phyloP scores from a whole-genome alignment of 2,329 filamentous ascomycete species.

The Keithomyces neogunnii region DNA sequence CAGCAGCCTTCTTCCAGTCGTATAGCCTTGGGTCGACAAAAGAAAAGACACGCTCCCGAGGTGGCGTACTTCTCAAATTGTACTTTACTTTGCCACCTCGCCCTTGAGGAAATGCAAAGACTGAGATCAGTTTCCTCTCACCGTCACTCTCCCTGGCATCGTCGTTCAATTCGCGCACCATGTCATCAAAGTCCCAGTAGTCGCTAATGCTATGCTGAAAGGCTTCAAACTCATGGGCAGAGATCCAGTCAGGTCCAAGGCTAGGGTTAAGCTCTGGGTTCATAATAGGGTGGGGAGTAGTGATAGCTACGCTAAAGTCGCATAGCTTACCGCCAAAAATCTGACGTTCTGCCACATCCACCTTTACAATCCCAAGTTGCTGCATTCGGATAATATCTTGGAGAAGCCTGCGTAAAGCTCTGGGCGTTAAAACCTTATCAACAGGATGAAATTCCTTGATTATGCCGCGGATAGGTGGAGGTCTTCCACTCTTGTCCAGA shows the following conservation, averaged over 20 bases:
- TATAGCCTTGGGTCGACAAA: background rate
- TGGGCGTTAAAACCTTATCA: background rate
- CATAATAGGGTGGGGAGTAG: background rate
- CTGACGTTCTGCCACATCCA: background rate
- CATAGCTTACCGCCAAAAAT: background rate
- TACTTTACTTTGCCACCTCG: background rate
- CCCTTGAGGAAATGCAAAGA: background rate
- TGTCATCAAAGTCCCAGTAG: background rate
- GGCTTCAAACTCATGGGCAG: background rate
- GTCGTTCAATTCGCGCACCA: background rate
- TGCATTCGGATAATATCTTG: background rate
- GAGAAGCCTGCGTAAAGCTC: background rate
- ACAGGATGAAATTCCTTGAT: conserved; percentile 12
- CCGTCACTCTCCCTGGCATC: background rate
- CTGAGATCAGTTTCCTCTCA: background rate
- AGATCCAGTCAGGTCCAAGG: background rate
- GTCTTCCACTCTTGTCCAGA: conserved; percentile 7
- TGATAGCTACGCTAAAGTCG: background rate
- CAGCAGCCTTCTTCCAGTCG: background rate
- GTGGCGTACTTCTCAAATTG: background rate
- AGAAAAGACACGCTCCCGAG: background rate
- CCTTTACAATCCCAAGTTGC: background rate
- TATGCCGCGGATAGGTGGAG: conserved; percentile 14
- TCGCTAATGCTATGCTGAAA: background rate
- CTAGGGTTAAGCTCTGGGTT: background rate